Conservation (phyloP, 1,139 yeast genomes). For the Hemisphaericaspora xylofermentans region DNA sequence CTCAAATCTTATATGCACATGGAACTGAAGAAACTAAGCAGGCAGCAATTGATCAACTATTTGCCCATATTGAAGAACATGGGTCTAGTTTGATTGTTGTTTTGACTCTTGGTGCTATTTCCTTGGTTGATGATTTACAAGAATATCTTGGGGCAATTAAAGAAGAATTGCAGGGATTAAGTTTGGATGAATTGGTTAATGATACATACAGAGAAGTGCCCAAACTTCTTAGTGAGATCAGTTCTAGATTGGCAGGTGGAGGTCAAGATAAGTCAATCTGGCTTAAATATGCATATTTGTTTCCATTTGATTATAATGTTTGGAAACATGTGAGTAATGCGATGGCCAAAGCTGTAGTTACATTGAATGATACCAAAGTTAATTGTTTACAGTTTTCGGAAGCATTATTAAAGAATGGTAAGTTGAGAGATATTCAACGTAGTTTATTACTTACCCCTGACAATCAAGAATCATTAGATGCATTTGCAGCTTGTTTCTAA, state of each 20-base stretch:
- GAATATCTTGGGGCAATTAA: conserved; percentile 64
- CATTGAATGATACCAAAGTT: conserved; percentile 49
- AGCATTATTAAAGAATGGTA: conserved; percentile 47
- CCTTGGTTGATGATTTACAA: conserved; percentile 59
- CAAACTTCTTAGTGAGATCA: conserved; percentile 54
- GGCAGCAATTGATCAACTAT: conserved; percentile 75
- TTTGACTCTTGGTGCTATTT: conserved; percentile 76
- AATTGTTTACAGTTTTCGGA: conserved; percentile 53
- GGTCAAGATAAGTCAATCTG: conserved; percentile 37
- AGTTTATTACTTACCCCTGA: conserved; percentile 42
- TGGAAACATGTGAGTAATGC: conserved; percentile 64
- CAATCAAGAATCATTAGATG: conserved; percentile 12
- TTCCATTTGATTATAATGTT: conserved; percentile 66
- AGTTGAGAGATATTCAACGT: conserved; percentile 58
- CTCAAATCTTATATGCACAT: conserved; percentile 77
- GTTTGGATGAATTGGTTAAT: conserved; percentile 44
- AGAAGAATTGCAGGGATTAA: conserved; percentile 60
- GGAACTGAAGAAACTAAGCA: conserved; percentile 72
- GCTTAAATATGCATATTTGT: conserved; percentile 70
- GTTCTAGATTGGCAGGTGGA: conserved; percentile 25
- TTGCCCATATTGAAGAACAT: conserved; percentile 57
- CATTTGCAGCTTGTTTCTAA: conserved; percentile 14
- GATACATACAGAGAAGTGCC: conserved; percentile 62
- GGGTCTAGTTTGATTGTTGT: conserved; percentile 69
- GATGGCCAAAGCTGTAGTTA: conserved; percentile 48